phyloP scores from a whole-genome alignment of 768 basidiomycete species.

The Phlegmacium glaucopus region DNA sequence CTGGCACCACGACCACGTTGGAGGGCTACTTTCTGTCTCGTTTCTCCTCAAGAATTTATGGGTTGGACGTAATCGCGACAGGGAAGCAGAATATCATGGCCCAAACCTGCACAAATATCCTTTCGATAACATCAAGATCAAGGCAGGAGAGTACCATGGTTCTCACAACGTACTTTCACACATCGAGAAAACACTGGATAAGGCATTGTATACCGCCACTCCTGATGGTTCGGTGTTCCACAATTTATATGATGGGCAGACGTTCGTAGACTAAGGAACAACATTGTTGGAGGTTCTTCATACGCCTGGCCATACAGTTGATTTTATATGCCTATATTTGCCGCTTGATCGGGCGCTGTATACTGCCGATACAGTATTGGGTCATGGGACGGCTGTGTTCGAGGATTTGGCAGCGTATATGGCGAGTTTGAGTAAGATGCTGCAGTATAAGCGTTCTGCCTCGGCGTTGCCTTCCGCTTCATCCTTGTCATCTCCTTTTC shows the following conservation, averaged over 20 bases:
- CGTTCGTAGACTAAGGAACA: slow-evolving; percentile 32
- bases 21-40: slow-evolving; percentile 72
- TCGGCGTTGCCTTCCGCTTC: not conserved
- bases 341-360: slow-evolving; percentile 73
- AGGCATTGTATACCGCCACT: slow-evolving; percentile 43
- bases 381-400: slow-evolving; percentile 88
- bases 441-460: slow-evolving; percentile 34
- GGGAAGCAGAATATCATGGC: slow-evolving; percentile 45
- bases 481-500: not conserved
- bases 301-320: slow-evolving; percentile 88
- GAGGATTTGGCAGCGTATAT: slow-evolving; percentile 77
- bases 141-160: slow-evolving; percentile 15
- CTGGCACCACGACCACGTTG: slow-evolving; percentile 84
- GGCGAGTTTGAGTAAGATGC: slow-evolving; percentile 55
- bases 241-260: slow-evolving; percentile 55
- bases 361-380: slow-evolving; percentile 89
- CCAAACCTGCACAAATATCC: slow-evolving; percentile 79
- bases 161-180: slow-evolving; percentile 36
- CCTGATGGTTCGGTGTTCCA: slow-evolving; percentile 48
- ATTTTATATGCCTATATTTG: slow-evolving; percentile 76
- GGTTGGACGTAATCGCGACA: slow-evolving; percentile 42
- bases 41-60: slow-evolving; percentile 61
- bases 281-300: slow-evolving; percentile 63
- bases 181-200: slow-evolving; percentile 36
- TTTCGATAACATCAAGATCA: slow-evolving; percentile 16